Evolutionary conservation across 75 land plant species (phyloP).

Genomic region (Selaginella moellendorffii): DNA sequence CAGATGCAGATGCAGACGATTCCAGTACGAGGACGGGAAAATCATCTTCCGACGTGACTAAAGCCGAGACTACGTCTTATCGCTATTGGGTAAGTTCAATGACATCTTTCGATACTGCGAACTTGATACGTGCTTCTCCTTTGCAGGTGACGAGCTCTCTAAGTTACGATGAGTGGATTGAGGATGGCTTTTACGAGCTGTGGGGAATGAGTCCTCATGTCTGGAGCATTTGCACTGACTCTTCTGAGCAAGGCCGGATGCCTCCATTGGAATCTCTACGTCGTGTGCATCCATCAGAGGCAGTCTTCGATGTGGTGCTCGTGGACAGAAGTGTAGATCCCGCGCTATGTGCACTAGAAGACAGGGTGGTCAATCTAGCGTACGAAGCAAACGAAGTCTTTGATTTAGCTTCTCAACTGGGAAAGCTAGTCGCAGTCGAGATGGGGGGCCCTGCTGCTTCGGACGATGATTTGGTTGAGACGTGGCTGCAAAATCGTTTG

Average conservation of each 20-base stretch:
- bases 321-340: slow-evolving; percentile 59
- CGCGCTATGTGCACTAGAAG: slow-evolving; percentile 53
- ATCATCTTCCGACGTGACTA: background rate
- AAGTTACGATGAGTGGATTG: slow-evolving; percentile 75
- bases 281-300: slow-evolving; percentile 39
- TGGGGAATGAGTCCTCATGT: slow-evolving; percentile 53
- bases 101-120: background rate
- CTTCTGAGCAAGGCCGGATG: slow-evolving; percentile 36
- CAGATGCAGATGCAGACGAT: background rate
- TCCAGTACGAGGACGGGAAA: background rate
- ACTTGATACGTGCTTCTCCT: no score
- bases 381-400: slow-evolving; percentile 22
- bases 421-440: slow-evolving; percentile 38
- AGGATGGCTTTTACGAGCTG: slow-evolving; percentile 92
- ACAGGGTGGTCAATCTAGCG: slow-evolving; percentile 46
- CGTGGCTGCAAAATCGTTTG: slow-evolving; percentile 32
- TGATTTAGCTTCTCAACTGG: slow-evolving; percentile 12
- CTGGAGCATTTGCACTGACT: slow-evolving; percentile 40
- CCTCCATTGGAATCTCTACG: slow-evolving; percentile 79
- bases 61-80: background rate
- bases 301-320: slow-evolving; percentile 80
- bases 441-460: slow-evolving; percentile 85
- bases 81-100: background rate
- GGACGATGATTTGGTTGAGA: slow-evolving; percentile 43
- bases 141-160: slow-evolving; percentile 42